Base-by-base conservation (phyloP, 1,139 yeast genomes). In the Hyphopichia fennica region DNA sequence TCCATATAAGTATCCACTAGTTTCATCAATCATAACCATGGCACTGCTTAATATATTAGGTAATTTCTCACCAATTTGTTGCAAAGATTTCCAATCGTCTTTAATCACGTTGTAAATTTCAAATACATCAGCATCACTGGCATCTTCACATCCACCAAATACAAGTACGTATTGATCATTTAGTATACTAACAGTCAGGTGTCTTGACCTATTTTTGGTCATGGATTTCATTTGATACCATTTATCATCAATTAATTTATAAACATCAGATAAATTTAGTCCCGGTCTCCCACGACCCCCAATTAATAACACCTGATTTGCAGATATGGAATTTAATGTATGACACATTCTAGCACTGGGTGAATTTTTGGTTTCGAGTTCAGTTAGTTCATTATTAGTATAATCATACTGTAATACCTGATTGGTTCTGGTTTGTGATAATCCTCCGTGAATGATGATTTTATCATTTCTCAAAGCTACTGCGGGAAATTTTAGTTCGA, bases 251-350 rank as follows among this genome's bases (percentile, higher is more conserved):
- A 41, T 39, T 29, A 57, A 52, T 37, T 41, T 47, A 53, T 65
- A 65, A 0, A 66, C 62, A 43, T 70, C 75, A 5, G 44, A 44
- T 32, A 79, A 58, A 0, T 68, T 63, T 9, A 60, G 58, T 1
- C 76, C 74, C 1, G 96, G 95, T 7, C 81, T 72, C 3, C 76
- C 66, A 47, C 95, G 71, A 2, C 96, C 96, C 3, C 95, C 95
- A 23, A 79, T 64, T n/a, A 85, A 48, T 2, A 83, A 45, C 0
- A 65, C 47, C 2, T 46, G 48, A 0, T 56, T 53, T 5, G 57
- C 52, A 1, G 55, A 50, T 1, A 79, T 41, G 0, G 56, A 45
- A 0, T 79, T 72, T 20, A 81, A 50, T 0, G 81, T 65, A 51
- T 87, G 91, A 47, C 87, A 76, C 79, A 84, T 77, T 44, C 95